A percentile compares a stretch with the other conserved stretches of the same genome.
Evolutionary conservation across 148 eudicot genomes (phyloP).

Genomic region (Persicaria maculosa): DNA sequence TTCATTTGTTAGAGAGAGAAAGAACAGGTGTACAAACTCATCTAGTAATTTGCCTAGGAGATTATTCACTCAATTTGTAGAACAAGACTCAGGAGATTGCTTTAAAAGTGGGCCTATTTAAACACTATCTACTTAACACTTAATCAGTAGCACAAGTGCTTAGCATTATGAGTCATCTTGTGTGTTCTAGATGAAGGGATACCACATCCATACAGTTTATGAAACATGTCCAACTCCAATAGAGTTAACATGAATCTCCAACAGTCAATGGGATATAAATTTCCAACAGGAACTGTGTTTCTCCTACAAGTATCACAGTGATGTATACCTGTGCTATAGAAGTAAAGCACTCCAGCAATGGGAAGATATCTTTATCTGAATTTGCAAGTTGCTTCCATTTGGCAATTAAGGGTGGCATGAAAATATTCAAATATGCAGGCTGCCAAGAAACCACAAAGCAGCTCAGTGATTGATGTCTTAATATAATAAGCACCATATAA

Average conservation of each 20-base stretch:
- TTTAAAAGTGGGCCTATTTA: neutral
- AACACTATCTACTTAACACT: neutral
- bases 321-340: conserved; percentile 84
- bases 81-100: neutral
- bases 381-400: conserved; percentile 95
- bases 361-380: conserved; percentile 85
- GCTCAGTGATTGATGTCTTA: neutral
- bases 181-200: neutral
- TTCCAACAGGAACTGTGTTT: neutral
- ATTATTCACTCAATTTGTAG: neutral
- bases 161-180: neutral
- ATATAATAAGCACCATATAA: neutral
- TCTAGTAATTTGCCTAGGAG: neutral
- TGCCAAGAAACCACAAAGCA: conserved; percentile 27
- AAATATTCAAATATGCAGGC: conserved; percentile 71
- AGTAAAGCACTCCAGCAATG: conserved; percentile 91
- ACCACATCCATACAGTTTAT: neutral
- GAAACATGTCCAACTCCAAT: neutral
- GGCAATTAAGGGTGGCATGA: conserved; percentile 93
- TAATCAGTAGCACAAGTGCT: neutral
- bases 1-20: neutral
- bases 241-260: neutral
- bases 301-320: neutral
- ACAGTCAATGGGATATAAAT: neutral
- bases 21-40: neutral